phyloP scores from a whole-genome alignment of 2,329 filamentous ascomycete species.

The Pyricularia sp. region DNA sequence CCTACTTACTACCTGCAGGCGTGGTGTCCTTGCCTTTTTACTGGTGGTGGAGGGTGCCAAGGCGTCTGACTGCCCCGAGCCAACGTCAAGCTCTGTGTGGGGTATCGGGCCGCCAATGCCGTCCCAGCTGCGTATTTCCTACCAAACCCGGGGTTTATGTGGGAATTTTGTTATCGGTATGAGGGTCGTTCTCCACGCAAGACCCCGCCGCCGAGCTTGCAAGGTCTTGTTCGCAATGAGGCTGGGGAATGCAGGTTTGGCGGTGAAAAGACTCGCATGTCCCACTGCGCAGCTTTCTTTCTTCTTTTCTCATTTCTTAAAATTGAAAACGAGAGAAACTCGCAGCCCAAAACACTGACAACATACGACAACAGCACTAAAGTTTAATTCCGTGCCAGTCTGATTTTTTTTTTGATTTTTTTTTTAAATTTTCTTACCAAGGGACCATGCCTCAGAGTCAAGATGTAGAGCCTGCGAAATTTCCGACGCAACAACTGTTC shows the following conservation, averaged over 20 bases:
- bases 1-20: not conserved
- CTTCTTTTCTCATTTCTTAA: not conserved
- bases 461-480: conserved; percentile 12
- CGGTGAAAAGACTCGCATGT: not conserved
- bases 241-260: not conserved
- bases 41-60: not conserved
- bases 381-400: not conserved
- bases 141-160: not conserved
- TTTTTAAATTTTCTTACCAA: not conserved
- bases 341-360: too few species aligned
- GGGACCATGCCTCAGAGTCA: conserved; percentile 1
- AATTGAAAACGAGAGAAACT: not conserved
- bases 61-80: not conserved
- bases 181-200: not conserved
- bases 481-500: conserved; percentile 30
- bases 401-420: too few species aligned
- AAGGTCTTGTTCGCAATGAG: not conserved
- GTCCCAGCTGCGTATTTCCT: not conserved
- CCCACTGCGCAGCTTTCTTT: not conserved
- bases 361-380: too few species aligned
- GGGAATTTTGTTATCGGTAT: not conserved
- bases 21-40: not conserved
- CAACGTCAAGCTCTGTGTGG: not conserved
- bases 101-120: not conserved
- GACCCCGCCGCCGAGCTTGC: not conserved